Conservation (phyloP, 805 yeast species). For the Candida coleopterorum region DNA sequence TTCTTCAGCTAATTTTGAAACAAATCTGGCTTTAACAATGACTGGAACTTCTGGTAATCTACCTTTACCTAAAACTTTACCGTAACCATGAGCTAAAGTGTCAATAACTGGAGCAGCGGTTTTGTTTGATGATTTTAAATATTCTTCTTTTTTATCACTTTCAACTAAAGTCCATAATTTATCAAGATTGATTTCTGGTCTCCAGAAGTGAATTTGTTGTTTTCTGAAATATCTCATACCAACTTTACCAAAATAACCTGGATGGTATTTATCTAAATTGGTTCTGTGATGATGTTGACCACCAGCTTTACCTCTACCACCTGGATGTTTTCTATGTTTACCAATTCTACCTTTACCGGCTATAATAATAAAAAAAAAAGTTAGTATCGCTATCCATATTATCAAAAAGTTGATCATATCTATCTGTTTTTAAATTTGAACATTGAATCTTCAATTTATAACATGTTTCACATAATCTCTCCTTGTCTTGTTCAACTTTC, state of each 20-base stretch:
- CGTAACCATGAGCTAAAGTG: constrained; percentile 99
- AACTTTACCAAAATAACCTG: constrained; percentile 99
- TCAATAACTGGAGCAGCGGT: constrained; percentile 98
- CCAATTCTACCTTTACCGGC: constrained; percentile 99
- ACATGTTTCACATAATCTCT: too few relatives aligned
- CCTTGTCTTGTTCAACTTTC: not conserved
- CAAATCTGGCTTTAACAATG: constrained; percentile 99
- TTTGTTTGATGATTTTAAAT: constrained; percentile 76
- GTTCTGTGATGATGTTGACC: constrained; percentile 99
- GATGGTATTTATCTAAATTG: constrained; percentile 99
- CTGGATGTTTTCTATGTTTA: constrained; percentile 99
- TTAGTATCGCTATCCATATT: constrained; percentile 25
- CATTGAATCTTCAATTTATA: not conserved
- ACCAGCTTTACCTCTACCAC: constrained; percentile 99
- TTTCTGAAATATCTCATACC: constrained; percentile 99
- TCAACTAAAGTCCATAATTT: constrained; percentile 97
- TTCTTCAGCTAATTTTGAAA: constrained; percentile 98
- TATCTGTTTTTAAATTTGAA: too few relatives aligned
- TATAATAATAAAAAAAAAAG: constrained; percentile 26
- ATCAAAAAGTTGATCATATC: too few relatives aligned
- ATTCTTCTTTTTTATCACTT: constrained; percentile 89
- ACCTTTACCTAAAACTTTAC: constrained; percentile 99
- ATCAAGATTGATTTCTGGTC: constrained; percentile 96
- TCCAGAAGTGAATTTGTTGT: constrained; percentile 93
- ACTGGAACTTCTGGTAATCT: constrained; percentile 97